Conservation (phyloP, 2,329 filamentous ascomycete species). For the Diaporthe sp. region DNA sequence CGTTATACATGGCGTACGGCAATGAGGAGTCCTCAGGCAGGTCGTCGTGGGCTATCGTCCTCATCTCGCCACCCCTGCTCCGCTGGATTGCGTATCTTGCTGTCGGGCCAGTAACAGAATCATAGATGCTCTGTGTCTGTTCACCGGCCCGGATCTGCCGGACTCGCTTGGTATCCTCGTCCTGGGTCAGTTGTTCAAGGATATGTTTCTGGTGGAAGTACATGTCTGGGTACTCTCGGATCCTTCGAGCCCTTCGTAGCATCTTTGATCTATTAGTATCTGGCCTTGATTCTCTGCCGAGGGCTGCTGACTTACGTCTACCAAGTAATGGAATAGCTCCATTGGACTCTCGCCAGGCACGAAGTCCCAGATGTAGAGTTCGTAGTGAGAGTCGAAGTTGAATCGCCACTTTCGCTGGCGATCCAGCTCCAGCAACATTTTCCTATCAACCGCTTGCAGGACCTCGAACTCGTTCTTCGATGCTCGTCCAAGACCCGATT, state of each 20-base stretch:
- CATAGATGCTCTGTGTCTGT: slow-evolving; percentile 46
- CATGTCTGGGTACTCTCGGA: slow-evolving; percentile 46
- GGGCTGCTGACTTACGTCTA: slow-evolving; percentile 12
- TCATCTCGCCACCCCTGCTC: background rate
- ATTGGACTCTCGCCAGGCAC: slow-evolving; percentile 43
- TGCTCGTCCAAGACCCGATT: slow-evolving; percentile 29
- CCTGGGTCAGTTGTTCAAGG: slow-evolving; percentile 45
- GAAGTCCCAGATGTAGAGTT: slow-evolving; percentile 51
- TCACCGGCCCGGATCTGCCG: slow-evolving; percentile 48
- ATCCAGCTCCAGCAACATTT: slow-evolving; percentile 46
- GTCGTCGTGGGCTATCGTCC: background rate
- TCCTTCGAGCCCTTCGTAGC: slow-evolving; percentile 48
- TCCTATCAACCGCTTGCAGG: slow-evolving; percentile 45
- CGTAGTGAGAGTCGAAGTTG: slow-evolving; percentile 49
- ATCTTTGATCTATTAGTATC: slow-evolving; percentile 42
- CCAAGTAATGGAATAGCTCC: slow-evolving; percentile 43
- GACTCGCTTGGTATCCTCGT: slow-evolving; percentile 46
- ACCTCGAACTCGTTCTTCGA: slow-evolving; percentile 44
- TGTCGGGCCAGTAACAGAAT: slow-evolving; percentile 43
- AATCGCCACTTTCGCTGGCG: slow-evolving; percentile 46
- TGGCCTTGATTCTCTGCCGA: background rate
- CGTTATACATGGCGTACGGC: slow-evolving; percentile 46
- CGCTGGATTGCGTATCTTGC: slow-evolving; percentile 25
- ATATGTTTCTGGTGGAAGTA: slow-evolving; percentile 47
- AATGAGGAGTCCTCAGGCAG: background rate